These are phyloP conservation scores for Epicoccum nigrum DNA, from an alignment of 2,329 filamentous ascomycete genomes.

Conservation along the genomic window DNA sequence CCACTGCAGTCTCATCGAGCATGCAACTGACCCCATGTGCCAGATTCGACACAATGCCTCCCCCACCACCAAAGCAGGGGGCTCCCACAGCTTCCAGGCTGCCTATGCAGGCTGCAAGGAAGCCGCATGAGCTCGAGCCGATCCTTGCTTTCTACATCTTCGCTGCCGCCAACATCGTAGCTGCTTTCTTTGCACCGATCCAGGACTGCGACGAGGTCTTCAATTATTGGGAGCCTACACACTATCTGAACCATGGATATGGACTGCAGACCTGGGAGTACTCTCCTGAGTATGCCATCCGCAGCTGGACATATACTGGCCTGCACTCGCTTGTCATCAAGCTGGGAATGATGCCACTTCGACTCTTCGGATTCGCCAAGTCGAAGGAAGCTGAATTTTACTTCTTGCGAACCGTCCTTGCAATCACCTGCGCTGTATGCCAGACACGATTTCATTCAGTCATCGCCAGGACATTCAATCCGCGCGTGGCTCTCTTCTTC, in stretches of 20 bases:
- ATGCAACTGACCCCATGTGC: conserved; percentile 29
- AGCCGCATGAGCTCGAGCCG: conserved; percentile 61
- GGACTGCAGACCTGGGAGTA: conserved; percentile 99
- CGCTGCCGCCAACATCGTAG: conserved; percentile 72
- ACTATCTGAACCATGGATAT: conserved; percentile 91
- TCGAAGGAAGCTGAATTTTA: conserved; percentile 76
- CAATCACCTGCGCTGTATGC: conserved; percentile 76
- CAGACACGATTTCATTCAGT: conserved; percentile 82
- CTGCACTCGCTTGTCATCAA: conserved; percentile 78
- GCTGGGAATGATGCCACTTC: conserved; percentile 62
- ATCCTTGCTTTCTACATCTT: conserved; percentile 83
- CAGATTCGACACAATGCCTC: conserved; percentile 12
- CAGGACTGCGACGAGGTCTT: conserved; percentile 99
- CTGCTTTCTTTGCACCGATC: conserved; percentile 85
- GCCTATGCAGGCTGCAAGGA: conserved; percentile 26
- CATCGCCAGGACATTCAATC: conserved; percentile 77
- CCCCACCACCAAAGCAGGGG: conserved; percentile 15
- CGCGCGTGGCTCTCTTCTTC: conserved; percentile 84
- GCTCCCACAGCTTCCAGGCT: conserved; percentile 2
- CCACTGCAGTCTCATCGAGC: background rate
- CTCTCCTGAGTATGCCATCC: conserved; percentile 90
- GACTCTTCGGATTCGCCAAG: conserved; percentile 27
- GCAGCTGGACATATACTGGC: conserved; percentile 89
- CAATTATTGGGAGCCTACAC: conserved; percentile 98
- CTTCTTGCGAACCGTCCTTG: conserved; percentile 77